These are phyloP conservation scores for Byssothecium circinans DNA, from an alignment of 2,329 filamentous ascomycete species.

Conservation along the genomic window DNA sequence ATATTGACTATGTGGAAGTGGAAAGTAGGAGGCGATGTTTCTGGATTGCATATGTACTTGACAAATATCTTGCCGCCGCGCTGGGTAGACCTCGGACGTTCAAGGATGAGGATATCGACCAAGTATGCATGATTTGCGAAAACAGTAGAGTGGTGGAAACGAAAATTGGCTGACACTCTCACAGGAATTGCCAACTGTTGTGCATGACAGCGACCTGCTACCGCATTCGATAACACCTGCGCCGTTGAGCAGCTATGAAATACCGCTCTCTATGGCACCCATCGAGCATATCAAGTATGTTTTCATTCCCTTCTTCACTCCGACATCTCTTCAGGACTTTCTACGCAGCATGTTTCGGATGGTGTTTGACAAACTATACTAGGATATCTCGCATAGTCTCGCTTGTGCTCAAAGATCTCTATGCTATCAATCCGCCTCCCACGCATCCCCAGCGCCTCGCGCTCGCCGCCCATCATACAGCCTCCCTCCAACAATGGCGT, in stretches of 20 bases:
- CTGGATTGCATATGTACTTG: constrained; percentile 64
- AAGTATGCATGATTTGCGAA: constrained; percentile 43
- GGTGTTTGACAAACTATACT: too few species aligned
- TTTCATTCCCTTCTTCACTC: background rate
- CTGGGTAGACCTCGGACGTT: constrained; percentile 63
- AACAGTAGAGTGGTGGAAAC: background rate
- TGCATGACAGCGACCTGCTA: constrained; percentile 39
- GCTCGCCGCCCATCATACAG: constrained; percentile 47
- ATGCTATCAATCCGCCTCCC: constrained; percentile 43
- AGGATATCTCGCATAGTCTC: constrained; percentile 49
- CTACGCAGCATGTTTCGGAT: too few species aligned
- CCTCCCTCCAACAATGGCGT: constrained; percentile 51
- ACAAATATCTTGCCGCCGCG: constrained; percentile 66
- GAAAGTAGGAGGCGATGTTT: constrained; percentile 63
- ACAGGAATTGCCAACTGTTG: constrained; percentile 40
- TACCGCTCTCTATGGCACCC: constrained; percentile 49
- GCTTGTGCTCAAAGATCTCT: constrained; percentile 50
- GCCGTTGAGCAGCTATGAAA: constrained; percentile 20
- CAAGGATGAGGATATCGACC: constrained; percentile 66
- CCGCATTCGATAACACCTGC: constrained; percentile 31
- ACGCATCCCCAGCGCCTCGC: constrained; percentile 35
- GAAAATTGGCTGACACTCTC: constrained; percentile 3
- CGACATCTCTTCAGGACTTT: too few species aligned
- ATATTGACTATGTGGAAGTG: constrained; percentile 49
- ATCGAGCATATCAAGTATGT: constrained; percentile 47